phyloP scores from a whole-genome alignment of 1,284 basidiomycete genomes.

The Athelia sp. region DNA sequence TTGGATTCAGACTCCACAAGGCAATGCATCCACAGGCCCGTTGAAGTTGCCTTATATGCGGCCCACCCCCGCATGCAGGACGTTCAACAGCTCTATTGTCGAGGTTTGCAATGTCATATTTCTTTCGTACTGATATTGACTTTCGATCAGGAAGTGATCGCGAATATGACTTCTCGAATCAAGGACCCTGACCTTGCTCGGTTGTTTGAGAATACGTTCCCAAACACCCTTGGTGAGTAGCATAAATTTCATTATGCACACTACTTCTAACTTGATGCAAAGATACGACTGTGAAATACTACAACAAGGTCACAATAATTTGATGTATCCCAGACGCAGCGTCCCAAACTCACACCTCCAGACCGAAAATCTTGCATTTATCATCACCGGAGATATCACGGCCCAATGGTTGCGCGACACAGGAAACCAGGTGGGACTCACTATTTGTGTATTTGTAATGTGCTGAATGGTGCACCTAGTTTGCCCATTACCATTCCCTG shows the following conservation, averaged over 20 bases:
- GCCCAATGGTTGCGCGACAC: conserved; percentile 51
- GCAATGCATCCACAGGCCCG: conserved; percentile 51
- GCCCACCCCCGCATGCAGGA: conserved; percentile 59
- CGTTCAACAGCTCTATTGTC: conserved; percentile 68
- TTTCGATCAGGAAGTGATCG: conserved; percentile 37
- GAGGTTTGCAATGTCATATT: conserved; percentile 38
- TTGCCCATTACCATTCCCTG: conserved; percentile 44
- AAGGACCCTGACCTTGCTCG: conserved; percentile 52
- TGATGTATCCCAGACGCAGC: conserved; percentile 44
- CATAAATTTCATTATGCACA: neutral
- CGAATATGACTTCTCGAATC: conserved; percentile 43
- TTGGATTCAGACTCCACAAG: conserved; percentile 46
- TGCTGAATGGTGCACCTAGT: conserved; percentile 24
- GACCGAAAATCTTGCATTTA: conserved; percentile 50
- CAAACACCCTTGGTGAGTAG: conserved; percentile 45
- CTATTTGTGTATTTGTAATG: neutral
- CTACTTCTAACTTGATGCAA: neutral
- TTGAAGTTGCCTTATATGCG: conserved; percentile 67
- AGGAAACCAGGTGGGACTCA: conserved; percentile 38
- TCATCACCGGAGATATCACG: conserved; percentile 42
- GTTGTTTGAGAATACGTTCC: conserved; percentile 53
- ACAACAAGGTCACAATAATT: conserved; percentile 45
- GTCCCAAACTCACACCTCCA: conserved; percentile 9
- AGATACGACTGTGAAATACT: conserved; percentile 56
- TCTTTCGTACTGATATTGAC: conserved; percentile 2